Conservation (phyloP, 2,329 filamentous ascomycete species). For the Colletotrichum higginsianum region DNA sequence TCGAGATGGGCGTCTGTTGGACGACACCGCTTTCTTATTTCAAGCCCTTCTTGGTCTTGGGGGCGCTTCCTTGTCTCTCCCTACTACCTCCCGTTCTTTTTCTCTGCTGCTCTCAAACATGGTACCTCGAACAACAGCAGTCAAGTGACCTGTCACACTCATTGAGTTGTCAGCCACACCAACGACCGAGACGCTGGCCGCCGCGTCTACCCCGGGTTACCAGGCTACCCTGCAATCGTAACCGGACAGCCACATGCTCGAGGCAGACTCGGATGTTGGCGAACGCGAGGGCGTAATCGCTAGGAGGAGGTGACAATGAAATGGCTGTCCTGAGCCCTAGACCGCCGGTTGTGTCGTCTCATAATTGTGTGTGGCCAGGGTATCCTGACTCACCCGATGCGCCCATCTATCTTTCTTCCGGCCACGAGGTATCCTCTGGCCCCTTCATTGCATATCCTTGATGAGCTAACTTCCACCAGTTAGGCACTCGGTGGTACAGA, state of each 20-base stretch:
- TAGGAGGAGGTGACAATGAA: not conserved
- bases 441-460: slow-evolving; percentile 9
- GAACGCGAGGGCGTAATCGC: not conserved
- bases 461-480: slow-evolving; percentile 24
- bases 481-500: slow-evolving; percentile 17
- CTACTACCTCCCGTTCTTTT: too few relatives aligned
- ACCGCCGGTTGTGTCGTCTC: slow-evolving; percentile 15
- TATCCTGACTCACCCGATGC: too few relatives aligned
- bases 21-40: slow-evolving; percentile 4
- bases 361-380: too few relatives aligned
- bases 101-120: not conserved
- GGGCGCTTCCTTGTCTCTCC: not conserved
- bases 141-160: slow-evolving; percentile 31
- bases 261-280: not conserved
- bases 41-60: not conserved
- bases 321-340: not conserved
- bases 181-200: not conserved
- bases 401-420: not conserved
- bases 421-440: slow-evolving; percentile 6
- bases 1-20: not conserved
- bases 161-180: slow-evolving; percentile 19
- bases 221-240: not conserved
- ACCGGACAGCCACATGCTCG: not conserved
- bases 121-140: not conserved
- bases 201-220: not conserved